Evolutionary conservation across 306 rosid species (phyloP).

Genomic region (Arachis hypogaea): DNA sequence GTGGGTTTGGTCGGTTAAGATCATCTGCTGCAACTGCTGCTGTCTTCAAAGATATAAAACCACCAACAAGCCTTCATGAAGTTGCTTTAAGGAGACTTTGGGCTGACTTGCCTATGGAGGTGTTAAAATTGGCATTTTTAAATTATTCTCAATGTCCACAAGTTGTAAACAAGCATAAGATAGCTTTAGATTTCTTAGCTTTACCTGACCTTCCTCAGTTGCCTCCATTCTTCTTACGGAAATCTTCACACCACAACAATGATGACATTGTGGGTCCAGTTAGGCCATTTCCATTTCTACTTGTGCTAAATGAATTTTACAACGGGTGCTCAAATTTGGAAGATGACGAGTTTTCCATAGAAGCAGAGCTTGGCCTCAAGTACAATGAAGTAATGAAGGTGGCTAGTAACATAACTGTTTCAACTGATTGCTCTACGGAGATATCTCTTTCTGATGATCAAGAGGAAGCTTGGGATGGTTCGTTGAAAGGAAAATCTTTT

Average conservation of each 20-base stretch:
- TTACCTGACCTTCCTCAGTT: constrained; percentile 61
- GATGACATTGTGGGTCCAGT: constrained; percentile 70
- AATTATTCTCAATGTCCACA: constrained; percentile 49
- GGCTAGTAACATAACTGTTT: constrained; percentile 45
- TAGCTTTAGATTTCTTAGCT: constrained; percentile 54
- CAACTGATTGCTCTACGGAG: constrained; percentile 34
- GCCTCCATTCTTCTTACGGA: constrained; percentile 73
- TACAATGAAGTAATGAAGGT: constrained; percentile 54
- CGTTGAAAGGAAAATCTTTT: constrained; percentile 48
- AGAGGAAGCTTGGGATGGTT: constrained; percentile 48
- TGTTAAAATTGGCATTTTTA: constrained; percentile 59
- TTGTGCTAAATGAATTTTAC: constrained; percentile 53
- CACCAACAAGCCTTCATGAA: constrained; percentile 57
- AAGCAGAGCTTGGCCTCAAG: constrained; percentile 46
- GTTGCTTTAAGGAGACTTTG: constrained; percentile 62
- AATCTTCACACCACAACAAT: constrained; percentile 51
- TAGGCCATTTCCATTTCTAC: constrained; percentile 68
- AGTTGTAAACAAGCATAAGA: constrained; percentile 38
- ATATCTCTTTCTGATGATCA: constrained; percentile 60
- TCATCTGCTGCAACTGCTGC: constrained; percentile 50
- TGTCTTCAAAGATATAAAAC: constrained; percentile 60
- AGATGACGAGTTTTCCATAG: constrained; percentile 49
- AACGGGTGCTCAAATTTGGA: constrained; percentile 46
- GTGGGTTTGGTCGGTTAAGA: constrained; percentile 57
- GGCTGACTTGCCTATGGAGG: constrained; percentile 64